phyloP scores from a whole-genome alignment of 495 filamentous ascomycete genomes.

The Xylaria venustula region DNA sequence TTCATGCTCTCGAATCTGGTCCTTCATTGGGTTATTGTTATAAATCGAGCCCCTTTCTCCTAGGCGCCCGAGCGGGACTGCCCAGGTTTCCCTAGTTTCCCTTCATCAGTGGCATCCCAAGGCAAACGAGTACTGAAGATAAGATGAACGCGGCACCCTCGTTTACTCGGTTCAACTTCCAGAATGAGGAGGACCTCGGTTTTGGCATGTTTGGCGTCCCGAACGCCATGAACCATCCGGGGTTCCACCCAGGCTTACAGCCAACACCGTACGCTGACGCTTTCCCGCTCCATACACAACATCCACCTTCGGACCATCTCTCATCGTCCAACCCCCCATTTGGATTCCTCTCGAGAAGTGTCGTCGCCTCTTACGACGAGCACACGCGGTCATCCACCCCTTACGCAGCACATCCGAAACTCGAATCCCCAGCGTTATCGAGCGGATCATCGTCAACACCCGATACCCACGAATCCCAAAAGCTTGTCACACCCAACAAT shows the following conservation, averaged over 20 bases:
- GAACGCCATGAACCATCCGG: slow-evolving; percentile 6
- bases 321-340: slow-evolving; percentile 1
- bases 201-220: slow-evolving; percentile 14
- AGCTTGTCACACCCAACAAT: slow-evolving; percentile 15
- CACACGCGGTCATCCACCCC: slow-evolving; percentile 1
- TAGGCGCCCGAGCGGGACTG: background rate
- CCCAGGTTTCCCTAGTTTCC: background rate
- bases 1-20: background rate
- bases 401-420: slow-evolving; percentile 1
- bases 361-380: slow-evolving; percentile 6
- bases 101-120: background rate
- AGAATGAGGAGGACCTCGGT: slow-evolving; percentile 14
- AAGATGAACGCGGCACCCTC: slow-evolving; percentile 20
- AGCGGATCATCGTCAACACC: slow-evolving; percentile 24
- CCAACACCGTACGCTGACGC: background rate
- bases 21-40: background rate
- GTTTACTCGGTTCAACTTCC: slow-evolving; percentile 15
- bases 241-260: slow-evolving; percentile 6
- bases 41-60: background rate
- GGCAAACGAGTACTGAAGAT: background rate
- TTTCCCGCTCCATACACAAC: slow-evolving; percentile 10
- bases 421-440: slow-evolving; percentile 17
- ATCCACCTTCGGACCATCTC: background rate
- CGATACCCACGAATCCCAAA: slow-evolving; percentile 21
- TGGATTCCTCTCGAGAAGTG: slow-evolving; percentile 3